A percentile compares a stretch with the other conserved stretches of the same genome.
Conservation (phyloP, 1,284 basidiomycete species). For the Peniophora sp. region DNA sequence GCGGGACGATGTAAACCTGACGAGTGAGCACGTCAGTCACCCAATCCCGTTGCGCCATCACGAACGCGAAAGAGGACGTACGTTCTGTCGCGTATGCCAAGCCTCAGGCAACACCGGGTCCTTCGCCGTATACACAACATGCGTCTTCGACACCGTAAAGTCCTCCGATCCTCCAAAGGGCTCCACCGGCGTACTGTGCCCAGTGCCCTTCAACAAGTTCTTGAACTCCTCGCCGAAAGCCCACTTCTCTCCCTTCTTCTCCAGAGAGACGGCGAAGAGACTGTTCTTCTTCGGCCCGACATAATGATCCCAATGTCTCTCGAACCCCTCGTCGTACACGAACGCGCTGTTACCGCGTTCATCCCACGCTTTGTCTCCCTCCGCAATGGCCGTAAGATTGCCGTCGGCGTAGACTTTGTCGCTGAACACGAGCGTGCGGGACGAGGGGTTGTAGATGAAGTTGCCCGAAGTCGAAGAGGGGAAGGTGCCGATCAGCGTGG, state of each 20-base stretch:
- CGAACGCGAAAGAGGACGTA: conserved; percentile 18
- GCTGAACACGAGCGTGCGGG: conserved; percentile 63
- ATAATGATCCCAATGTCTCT: conserved; percentile 90
- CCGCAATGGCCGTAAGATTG: conserved; percentile 54
- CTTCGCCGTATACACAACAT: conserved; percentile 81
- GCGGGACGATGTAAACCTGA: conserved; percentile 60
- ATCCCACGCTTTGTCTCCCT: conserved; percentile 65
- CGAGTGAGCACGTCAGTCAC: conserved; percentile 1
- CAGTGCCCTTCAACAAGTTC: conserved; percentile 56
- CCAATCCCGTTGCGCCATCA: neutral
- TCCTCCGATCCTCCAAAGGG: conserved; percentile 75
- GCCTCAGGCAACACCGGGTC: conserved; percentile 67
- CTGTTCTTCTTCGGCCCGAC: conserved; percentile 61
- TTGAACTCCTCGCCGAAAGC: conserved; percentile 41
- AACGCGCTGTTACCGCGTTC: conserved; percentile 65
- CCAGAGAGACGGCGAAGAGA: conserved; percentile 59
- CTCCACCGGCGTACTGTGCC: conserved; percentile 68
- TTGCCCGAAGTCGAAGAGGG: conserved; percentile 59
- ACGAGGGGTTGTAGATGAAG: conserved; percentile 53
- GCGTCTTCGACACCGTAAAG: conserved; percentile 61
- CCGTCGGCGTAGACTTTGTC: conserved; percentile 73
- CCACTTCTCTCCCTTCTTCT: conserved; percentile 43
- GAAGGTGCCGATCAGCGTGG: conserved; percentile 35
- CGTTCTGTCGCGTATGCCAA: conserved; percentile 76
- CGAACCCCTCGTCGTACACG: conserved; percentile 74